phyloP scores from a whole-genome alignment of 257 asterid species.

The Solanum tacnaense region DNA sequence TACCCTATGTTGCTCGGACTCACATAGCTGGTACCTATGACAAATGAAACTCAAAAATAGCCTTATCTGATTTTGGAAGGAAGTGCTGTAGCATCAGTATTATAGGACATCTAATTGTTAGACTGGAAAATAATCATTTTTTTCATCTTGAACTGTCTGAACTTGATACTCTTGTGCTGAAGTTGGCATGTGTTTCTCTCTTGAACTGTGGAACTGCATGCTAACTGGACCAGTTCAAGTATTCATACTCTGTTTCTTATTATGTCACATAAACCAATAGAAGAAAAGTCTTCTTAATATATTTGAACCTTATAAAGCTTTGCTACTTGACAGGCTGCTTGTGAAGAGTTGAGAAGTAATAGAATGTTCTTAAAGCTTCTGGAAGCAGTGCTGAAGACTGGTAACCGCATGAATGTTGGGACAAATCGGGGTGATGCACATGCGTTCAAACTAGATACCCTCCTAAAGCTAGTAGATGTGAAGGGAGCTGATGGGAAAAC shows the following conservation, averaged over 20 bases:
- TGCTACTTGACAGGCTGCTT: conserved; percentile 58
- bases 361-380: conserved; percentile 90
- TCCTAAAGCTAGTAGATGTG: conserved; percentile 82
- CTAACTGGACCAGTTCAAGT: background rate
- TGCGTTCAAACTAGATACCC: conserved; percentile 95
- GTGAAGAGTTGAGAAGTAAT: conserved; percentile 75
- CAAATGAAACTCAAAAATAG: background rate
- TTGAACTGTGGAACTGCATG: background rate
- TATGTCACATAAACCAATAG: background rate
- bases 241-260: background rate
- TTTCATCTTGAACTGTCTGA: background rate
- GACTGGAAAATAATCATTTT: background rate
- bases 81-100: background rate
- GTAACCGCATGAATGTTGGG: conserved; percentile 96
- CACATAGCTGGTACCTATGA: background rate
- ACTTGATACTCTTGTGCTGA: background rate
- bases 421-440: conserved; percentile 95
- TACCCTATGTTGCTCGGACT: background rate
- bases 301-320: background rate
- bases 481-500: conserved; percentile 97
- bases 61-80: background rate
- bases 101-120: background rate
- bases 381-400: conserved; percentile 94
- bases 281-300: background rate
- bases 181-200: background rate